Conservation (phyloP, 2,329 filamentous ascomycete species). For the Conoideocrella luteorostrata region DNA sequence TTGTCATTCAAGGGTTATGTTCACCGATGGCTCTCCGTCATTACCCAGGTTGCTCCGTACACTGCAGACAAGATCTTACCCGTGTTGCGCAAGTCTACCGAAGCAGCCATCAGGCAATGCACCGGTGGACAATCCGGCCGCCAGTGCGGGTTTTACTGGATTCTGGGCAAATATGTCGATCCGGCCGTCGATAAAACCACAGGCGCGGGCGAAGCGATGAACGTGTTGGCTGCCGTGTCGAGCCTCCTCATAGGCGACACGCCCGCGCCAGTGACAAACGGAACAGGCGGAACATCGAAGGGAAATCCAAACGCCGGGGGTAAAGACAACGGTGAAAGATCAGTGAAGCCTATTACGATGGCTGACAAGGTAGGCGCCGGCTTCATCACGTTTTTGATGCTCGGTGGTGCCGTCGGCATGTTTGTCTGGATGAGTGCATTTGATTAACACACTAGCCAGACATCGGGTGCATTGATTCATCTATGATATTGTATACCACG, state of each 20-base stretch:
- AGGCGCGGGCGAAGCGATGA: conserved; percentile 54
- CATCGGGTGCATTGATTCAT: not conserved
- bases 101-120: conserved; percentile 56
- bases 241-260: conserved; percentile 38
- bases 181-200: conserved; percentile 46
- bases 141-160: conserved; percentile 62
- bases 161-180: conserved; percentile 34
- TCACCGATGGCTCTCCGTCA: conserved; percentile 56
- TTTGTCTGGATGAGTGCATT: conserved; percentile 46
- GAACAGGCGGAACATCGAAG: conserved; percentile 43
- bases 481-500: not conserved
- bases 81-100: conserved; percentile 50
- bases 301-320: conserved; percentile 35
- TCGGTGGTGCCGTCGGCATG: conserved; percentile 33
- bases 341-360: conserved; percentile 28
- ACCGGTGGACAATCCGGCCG: conserved; percentile 50
- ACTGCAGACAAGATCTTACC: conserved; percentile 49
- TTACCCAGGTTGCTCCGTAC: conserved; percentile 56
- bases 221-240: conserved; percentile 48
- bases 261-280: conserved; percentile 35
- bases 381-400: conserved; percentile 39
- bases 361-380: conserved; percentile 43
- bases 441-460: conserved; percentile 14
- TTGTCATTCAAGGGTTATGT: conserved; percentile 66
- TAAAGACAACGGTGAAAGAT: conserved; percentile 22